A percentile compares a stretch with the other conserved stretches of the same genome.
These are phyloP conservation scores for Alternaria brassicae DNA, from an alignment of 2,329 filamentous ascomycete genomes.

Conservation along the genomic window DNA sequence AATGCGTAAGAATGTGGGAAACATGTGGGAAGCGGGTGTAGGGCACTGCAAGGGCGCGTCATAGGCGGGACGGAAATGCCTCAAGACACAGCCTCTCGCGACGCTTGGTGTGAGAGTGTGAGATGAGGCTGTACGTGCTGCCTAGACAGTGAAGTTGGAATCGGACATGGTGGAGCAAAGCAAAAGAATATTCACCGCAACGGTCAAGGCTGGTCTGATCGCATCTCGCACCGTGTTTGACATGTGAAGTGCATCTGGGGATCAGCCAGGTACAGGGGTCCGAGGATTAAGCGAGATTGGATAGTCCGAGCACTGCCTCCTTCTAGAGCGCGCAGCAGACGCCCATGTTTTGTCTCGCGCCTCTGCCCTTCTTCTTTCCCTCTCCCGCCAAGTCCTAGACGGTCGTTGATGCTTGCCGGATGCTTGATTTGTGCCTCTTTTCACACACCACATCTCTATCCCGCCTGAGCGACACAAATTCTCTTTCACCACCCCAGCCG, in stretches of 20 bases:
- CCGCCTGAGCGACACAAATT: conserved; percentile 5
- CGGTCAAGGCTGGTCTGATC: background rate
- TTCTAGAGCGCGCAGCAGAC: conserved; percentile 16
- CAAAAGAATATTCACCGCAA: background rate
- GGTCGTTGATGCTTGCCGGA: conserved; percentile 17
- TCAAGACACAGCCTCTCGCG: conserved; percentile 16
- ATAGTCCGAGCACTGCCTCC: conserved; percentile 28
- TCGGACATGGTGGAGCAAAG: conserved; percentile 1
- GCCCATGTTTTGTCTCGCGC: conserved; percentile 20
- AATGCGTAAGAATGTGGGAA: background rate
- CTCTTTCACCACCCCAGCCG: conserved; percentile 1
- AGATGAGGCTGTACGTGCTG: conserved; percentile 6
- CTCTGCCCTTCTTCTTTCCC: conserved; percentile 19
- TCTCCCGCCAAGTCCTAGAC: conserved; percentile 22
- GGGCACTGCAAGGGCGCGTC: conserved; percentile 28
- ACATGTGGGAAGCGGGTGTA: background rate
- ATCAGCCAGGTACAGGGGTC: background rate
- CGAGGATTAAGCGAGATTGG: conserved; percentile 27
- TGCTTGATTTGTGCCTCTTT: conserved; percentile 19
- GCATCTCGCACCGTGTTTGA: conserved; percentile 8
- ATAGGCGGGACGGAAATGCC: conserved; percentile 18
- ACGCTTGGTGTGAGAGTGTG: conserved; percentile 10
- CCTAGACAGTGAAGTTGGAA: background rate
- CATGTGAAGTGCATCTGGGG: conserved; percentile 17
- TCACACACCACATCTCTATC: conserved; percentile 16